Evolutionary conservation across 192 early-diverging fungal species (phyloP).

Genomic region (Entomortierella parvispora): DNA sequence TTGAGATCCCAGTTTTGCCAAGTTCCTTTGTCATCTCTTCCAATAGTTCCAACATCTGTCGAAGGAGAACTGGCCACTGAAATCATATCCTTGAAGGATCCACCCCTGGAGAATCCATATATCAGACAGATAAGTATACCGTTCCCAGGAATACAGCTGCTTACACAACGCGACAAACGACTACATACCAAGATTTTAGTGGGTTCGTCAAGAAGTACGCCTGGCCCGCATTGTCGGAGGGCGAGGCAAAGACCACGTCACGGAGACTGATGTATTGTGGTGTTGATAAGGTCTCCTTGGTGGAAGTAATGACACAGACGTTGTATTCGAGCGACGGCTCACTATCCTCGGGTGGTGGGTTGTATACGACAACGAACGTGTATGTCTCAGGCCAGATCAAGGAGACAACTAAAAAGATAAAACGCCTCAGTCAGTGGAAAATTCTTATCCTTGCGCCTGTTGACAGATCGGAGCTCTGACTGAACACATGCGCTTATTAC

Average conservation of each 20-base stretch:
- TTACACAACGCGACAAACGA: background rate
- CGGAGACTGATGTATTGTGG: conserved; percentile 61
- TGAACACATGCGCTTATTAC: conserved; percentile 6
- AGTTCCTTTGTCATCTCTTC: conserved; percentile 51
- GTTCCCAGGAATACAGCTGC: background rate
- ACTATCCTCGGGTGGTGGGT: conserved; percentile 43
- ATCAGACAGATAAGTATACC: background rate
- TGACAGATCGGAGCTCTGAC: background rate
- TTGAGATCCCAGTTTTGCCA: conserved; percentile 80
- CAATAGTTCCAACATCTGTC: conserved; percentile 61
- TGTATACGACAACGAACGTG: conserved; percentile 76
- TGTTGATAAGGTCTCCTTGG: conserved; percentile 52
- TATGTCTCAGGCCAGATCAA: conserved; percentile 83
- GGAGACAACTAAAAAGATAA: conserved; percentile 62
- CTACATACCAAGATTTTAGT: conserved; percentile 64
- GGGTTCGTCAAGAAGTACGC: conserved; percentile 70
- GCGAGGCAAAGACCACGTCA: conserved; percentile 67
- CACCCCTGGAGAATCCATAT: conserved; percentile 33
- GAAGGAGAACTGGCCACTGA: conserved; percentile 55
- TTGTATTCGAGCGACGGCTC: conserved; percentile 42
- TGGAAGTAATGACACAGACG: conserved; percentile 65
- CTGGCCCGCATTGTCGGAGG: conserved; percentile 53
- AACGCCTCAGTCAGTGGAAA: background rate
- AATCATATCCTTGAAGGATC: conserved; percentile 51
- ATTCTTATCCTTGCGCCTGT: background rate